Evolutionary conservation across 2,329 filamentous ascomycete genomes (phyloP).

Genomic region (Trichophyton schoenleinii): DNA sequence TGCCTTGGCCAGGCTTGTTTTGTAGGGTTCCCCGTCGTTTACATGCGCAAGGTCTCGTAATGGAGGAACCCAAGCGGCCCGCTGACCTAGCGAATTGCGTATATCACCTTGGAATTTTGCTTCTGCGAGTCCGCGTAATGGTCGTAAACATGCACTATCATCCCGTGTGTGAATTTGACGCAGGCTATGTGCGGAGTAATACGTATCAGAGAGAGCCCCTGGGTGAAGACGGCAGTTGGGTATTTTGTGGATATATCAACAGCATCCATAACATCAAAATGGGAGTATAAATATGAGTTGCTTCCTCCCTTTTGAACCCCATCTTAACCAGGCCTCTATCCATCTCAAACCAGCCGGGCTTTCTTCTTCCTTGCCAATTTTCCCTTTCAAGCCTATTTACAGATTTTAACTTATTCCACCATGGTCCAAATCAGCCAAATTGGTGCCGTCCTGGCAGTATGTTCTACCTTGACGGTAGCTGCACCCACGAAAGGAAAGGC

Average conservation of each 20-base stretch:
- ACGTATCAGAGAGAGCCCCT: neutral
- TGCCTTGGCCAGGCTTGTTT: neutral
- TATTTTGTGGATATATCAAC: neutral
- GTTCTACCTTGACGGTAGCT: neutral
- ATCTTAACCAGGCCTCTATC: neutral
- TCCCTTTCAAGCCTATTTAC: neutral
- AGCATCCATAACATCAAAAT: neutral
- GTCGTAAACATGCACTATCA: neutral
- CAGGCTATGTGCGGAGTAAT: neutral
- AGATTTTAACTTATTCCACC: neutral
- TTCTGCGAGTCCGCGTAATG: neutral
- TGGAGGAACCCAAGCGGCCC: neutral
- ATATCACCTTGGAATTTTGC: neutral
- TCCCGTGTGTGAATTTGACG: neutral
- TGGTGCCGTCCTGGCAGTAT: neutral
- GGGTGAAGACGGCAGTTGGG: neutral
- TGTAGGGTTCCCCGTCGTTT: too few species aligned
- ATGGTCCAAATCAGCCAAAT: neutral
- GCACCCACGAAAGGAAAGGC: constrained; percentile 1
- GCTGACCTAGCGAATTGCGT: neutral
- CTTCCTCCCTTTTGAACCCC: neutral
- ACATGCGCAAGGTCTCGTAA: neutral
- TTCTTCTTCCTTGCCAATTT: neutral
- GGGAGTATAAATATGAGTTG: neutral
- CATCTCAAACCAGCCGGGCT: neutral